Percentiles rank a stretch among this genome's conserved stretches.
Evolutionary conservation across 805 yeast genomes (phyloP).

Genomic region (Ogataea nitratoaversa): DNA sequence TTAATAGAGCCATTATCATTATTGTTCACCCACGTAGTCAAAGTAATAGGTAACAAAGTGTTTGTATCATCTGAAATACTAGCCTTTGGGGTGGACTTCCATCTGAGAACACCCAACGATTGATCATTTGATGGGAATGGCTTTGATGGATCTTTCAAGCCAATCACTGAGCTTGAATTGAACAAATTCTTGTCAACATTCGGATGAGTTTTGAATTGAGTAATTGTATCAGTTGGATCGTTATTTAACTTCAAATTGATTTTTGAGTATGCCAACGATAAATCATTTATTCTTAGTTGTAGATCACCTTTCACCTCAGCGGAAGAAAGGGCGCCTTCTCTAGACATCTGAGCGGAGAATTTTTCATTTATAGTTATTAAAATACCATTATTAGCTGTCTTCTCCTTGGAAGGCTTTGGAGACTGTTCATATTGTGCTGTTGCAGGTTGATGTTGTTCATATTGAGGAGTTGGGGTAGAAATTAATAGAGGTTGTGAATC

Average conservation of each 20-base stretch:
- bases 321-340: conserved; percentile 72
- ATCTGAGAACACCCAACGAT: conserved; percentile 85
- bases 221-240: conserved; percentile 39
- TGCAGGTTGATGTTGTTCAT: conserved; percentile 15
- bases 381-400: conserved; percentile 65
- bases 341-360: conserved; percentile 67
- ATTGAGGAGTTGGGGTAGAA: conserved; percentile 24
- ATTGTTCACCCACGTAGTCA: conserved; percentile 81
- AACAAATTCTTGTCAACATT: conserved; percentile 82
- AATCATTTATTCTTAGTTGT: conserved; percentile 79
- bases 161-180: conserved; percentile 51
- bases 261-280: conserved; percentile 63
- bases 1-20: conserved; percentile 57
- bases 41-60: conserved; percentile 56
- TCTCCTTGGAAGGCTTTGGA: conserved; percentile 27
- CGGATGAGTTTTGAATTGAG: conserved; percentile 91
- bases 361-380: conserved; percentile 74
- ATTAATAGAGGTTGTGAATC: conserved; percentile 29
- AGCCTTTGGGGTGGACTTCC: conserved; percentile 68
- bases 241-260: conserved; percentile 52
- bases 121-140: conserved; percentile 91
- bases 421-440: conserved; percentile 11
- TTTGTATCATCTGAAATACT: conserved; percentile 51
- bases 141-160: conserved; percentile 70
- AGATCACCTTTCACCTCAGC: conserved; percentile 89